These are phyloP conservation scores for Diaporthe sp. DNA, from an alignment of 2,329 filamentous ascomycete species.

Conservation along the genomic window DNA sequence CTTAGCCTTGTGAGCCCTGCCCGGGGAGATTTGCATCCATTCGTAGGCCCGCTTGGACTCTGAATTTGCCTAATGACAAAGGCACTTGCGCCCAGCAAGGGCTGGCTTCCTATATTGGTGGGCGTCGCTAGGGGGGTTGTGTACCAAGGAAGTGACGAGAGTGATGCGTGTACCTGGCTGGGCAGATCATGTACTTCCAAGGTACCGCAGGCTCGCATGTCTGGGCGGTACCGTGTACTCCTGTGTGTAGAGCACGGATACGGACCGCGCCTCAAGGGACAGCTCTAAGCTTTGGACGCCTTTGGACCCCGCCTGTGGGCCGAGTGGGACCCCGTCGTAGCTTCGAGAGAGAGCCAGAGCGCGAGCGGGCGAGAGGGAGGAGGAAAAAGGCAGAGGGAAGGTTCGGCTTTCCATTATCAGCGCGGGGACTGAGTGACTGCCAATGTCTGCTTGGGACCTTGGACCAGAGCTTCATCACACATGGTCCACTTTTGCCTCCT, in stretches of 20 bases:
- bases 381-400: not conserved
- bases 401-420: slow-evolving; percentile 1
- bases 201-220: not conserved
- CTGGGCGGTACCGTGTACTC: not conserved
- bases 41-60: slow-evolving; percentile 2
- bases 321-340: slow-evolving; percentile 27
- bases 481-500: slow-evolving; percentile 19
- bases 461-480: slow-evolving; percentile 24
- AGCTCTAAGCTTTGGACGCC: slow-evolving; percentile 30
- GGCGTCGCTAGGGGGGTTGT: not conserved
- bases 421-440: not conserved
- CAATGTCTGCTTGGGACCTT: not conserved
- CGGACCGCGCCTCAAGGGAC: not conserved
- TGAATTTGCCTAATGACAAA: not conserved
- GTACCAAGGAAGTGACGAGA: not conserved
- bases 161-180: not conserved
- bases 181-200: not conserved
- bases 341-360: slow-evolving; percentile 11
- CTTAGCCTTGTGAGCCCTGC: not conserved
- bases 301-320: slow-evolving; percentile 22
- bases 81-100: not conserved
- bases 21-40: not conserved
- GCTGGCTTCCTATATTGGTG: not conserved
- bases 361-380: not conserved
- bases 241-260: slow-evolving; percentile 12